Base-by-base conservation (phyloP, 441 rosid species). In the Sinapis alba region DNA sequence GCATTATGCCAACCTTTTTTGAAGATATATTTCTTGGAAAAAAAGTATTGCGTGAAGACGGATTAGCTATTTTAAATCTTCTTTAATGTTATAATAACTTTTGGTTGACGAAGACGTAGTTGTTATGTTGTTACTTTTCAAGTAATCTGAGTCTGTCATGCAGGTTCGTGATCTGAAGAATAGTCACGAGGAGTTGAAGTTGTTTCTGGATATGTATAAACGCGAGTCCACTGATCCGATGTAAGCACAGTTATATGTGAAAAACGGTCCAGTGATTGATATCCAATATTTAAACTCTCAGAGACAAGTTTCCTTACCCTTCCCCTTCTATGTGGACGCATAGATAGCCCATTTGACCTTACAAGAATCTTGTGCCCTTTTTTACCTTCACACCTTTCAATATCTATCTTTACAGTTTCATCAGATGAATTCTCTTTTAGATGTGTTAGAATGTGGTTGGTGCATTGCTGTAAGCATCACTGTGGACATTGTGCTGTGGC, bases 191-290 rank as follows among this genome's bases (percentile, higher is more conserved):
- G 99, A 94, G 88, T 85, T 92, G 87, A 94, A 86, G 81, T 80
- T 92, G 80, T 85, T 96, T 83, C 75, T 88, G 77, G 96, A 90
- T 72, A 94, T 94, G 99, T 90, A 85, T 79, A 87, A 84, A 78
- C 96, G 88, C 9, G 99, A 94, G 80, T 86, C 85, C 64, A 83
- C 84, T 71, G 96, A 83, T 79, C 71, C 95, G 65, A 86, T 97
- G 99, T 96, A 62, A 70, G 85, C 70, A 41, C 63, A 53, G 15
- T 36, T 63, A 15, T 64, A 15, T 57, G 32, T 66, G 28, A 63
- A 10, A 28, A 38, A n/a, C n/a, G n/a, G 16, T 60, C 58, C n/a
- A 53, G 58, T 36, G 50, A 63, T 75, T 36, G 9, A 23, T 16
- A 69, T 66, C 15, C 10, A 68, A 51, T 51, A 47, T 68, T 61